Conservation (phyloP, 257 asterid species). For the Ilex asprella region DNA sequence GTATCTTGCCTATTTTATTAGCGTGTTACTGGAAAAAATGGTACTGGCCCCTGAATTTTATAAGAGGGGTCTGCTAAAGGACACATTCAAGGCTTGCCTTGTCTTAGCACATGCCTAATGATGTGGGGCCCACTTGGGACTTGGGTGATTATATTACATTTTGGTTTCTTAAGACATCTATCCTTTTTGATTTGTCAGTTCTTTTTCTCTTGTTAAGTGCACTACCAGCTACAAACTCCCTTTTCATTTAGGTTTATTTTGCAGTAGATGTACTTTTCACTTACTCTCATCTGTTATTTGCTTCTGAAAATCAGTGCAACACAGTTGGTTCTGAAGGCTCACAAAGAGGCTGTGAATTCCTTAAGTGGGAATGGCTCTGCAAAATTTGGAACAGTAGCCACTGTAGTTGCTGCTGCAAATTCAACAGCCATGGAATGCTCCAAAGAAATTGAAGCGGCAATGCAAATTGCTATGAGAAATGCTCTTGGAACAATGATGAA, state of each 20-base stretch:
- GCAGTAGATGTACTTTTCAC: background rate
- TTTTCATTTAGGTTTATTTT: too few species aligned
- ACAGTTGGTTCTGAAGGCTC: conserved; percentile 90
- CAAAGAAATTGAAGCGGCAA: conserved; percentile 92
- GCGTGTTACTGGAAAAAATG: too few species aligned
- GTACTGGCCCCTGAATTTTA: too few species aligned
- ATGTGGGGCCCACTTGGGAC: background rate
- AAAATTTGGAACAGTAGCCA: conserved; percentile 88
- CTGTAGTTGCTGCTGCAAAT: conserved; percentile 99
- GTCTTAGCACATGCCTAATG: background rate
- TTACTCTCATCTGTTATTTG: conserved; percentile 6
- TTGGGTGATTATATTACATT: background rate
- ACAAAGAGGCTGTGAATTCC: conserved; percentile 95
- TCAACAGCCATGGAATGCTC: conserved; percentile 94
- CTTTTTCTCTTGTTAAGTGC: too few species aligned
- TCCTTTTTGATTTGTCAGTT: too few species aligned
- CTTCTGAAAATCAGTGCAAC: conserved; percentile 59
- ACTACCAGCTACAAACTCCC: background rate
- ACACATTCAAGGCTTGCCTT: background rate
- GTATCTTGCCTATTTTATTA: too few species aligned
- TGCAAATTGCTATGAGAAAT: conserved; percentile 87
- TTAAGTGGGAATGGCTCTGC: conserved; percentile 94
- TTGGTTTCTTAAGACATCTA: too few species aligned
- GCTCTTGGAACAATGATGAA: conserved; percentile 86
- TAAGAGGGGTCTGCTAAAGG: background rate